Evolutionary conservation across 2,329 filamentous ascomycete genomes (phyloP), one percentile per base, ranked within the genome.

Genomic region (Chaetothyriales sp.): DNA sequence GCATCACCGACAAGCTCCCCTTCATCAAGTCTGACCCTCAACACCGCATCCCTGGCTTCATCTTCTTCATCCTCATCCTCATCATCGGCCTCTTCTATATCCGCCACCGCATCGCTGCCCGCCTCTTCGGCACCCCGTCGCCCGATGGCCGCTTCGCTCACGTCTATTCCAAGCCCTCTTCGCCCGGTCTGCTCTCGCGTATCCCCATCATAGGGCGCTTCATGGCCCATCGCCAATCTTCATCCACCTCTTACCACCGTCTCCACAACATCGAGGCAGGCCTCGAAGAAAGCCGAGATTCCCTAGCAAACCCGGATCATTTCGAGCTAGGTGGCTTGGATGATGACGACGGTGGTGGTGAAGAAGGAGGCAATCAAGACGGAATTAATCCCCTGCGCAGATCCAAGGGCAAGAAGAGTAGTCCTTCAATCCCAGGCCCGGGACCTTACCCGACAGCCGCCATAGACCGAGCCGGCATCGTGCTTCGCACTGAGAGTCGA

Each of bases 401-500:
- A 4, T 47, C 20, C 20, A 33, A 28, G 18, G 46, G 46, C 22
- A 47, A 47, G 44, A 20, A 20, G 20, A 47, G 2, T 10, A 18
- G 18, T 10, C 13, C 20, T 13, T 13, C 19, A 15, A 33, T 9
- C 9, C 28, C 28, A 15, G 47, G 51, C 18, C 29, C 67, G 62
- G 64, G 64, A 60, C 49, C 64, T 58, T 19, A 58, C 28, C 53
- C 25, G 18, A 51, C 55, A 22, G 50, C 72, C 56, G 65, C 73
- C 8, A 77, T 78, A 58, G 77, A 79, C 51, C 69, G 88, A 43
- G 81, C 78, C 46, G 89, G 89, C 1, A 66, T 95, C 57, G 82
- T 86, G 50, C 78, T 88, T 2, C 74, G 90, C 59, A 94, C 86
- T 0, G 90, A 95, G 64, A 94, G 88, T 64, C 76, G 88, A 50